A percentile compares a stretch with the other conserved stretches of the same genome.
Conservation (phyloP, 2,329 filamentous ascomycete genomes). For the Apiospora hydei region DNA sequence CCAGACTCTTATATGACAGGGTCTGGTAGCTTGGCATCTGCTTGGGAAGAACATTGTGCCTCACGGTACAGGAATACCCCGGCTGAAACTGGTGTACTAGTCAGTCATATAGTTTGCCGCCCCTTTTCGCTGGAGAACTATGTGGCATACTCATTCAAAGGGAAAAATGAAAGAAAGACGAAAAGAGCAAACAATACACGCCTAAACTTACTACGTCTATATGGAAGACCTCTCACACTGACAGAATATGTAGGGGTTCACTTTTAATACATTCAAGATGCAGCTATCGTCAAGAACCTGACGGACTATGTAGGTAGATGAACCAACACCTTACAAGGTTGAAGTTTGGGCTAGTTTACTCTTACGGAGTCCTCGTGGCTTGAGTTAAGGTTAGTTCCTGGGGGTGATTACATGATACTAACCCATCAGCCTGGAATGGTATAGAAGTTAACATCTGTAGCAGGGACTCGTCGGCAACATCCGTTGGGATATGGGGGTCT, state of each 20-base stretch:
- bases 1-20: neutral
- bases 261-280: rapidly evolving
- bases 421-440: neutral
- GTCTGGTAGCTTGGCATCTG: neutral
- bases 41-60: neutral
- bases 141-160: neutral
- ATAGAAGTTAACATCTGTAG: neutral
- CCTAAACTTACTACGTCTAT: no score
- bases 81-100: neutral
- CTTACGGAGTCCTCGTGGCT: neutral
- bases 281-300: neutral
- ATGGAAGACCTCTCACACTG: no score
- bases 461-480: neutral
- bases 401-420: neutral
- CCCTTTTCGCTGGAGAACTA: neutral
- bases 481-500: neutral
- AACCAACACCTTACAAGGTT: neutral
- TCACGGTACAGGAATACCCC: neutral
- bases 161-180: neutral
- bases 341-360: neutral
- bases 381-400: neutral
- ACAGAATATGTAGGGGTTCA: neutral
- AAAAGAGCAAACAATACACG: neutral
- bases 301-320: neutral
- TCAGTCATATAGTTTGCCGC: neutral